Conservation (phyloP, 768 basidiomycete genomes). For the Mycena latifolia region DNA sequence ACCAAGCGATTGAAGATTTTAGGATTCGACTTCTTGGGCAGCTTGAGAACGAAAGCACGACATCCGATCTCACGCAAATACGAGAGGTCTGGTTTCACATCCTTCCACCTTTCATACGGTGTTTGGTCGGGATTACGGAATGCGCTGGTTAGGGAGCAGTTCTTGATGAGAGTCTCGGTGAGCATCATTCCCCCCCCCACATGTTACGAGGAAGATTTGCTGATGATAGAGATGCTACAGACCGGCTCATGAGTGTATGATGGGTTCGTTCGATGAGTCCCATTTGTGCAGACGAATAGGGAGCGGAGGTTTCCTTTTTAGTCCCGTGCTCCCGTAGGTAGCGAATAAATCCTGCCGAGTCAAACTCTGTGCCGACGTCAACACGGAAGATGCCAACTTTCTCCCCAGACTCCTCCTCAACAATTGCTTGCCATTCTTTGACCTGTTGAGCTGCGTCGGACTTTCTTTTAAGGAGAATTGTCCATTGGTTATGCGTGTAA, state of each 20-base stretch:
- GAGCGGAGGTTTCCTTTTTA: constrained; percentile 8
- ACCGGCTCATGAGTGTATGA: neutral
- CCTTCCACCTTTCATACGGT: too few relatives aligned
- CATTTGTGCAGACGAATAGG: constrained; percentile 9
- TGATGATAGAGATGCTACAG: constrained; percentile 6
- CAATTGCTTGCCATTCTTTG: neutral
- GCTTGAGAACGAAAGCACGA: too few relatives aligned
- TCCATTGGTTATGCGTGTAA: neutral
- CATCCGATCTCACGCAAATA: too few relatives aligned
- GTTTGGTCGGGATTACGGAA: too few relatives aligned
- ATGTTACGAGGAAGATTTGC: constrained; percentile 8
- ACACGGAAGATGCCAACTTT: constrained; percentile 9
- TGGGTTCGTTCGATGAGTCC: constrained; percentile 13
- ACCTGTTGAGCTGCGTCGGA: neutral
- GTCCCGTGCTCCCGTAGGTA: constrained; percentile 17
- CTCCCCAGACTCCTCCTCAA: constrained; percentile 6
- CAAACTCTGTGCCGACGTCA: constrained; percentile 1
- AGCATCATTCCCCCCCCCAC: neutral
- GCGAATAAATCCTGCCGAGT: constrained; percentile 1
- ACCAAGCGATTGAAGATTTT: too few relatives aligned
- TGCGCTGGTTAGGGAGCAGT: too few relatives aligned
- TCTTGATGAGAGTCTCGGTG: too few relatives aligned
- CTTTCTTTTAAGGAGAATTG: neutral
- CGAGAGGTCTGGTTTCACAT: too few relatives aligned
- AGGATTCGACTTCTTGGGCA: too few relatives aligned